Evolutionary conservation across 306 rosid genomes (phyloP).

Genomic region (Ochetophila trinervis): DNA sequence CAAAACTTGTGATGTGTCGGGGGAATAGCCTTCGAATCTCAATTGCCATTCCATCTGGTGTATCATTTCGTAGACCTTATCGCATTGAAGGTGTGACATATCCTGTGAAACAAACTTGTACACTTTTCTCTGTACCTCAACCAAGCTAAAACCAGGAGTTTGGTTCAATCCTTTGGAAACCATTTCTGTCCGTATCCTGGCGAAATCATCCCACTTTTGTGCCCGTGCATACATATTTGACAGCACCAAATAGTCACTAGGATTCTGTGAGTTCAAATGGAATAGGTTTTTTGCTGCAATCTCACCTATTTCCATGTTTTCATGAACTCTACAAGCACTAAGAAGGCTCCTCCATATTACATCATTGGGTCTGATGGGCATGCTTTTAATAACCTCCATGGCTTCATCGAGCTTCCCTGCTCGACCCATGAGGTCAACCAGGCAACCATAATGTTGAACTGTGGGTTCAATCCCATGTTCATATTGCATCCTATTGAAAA

Average conservation of each 20-base stretch:
- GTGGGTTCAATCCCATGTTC: conserved; percentile 64
- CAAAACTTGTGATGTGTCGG: conserved; percentile 72
- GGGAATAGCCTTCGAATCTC: conserved; percentile 73
- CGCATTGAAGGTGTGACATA: conserved; percentile 44
- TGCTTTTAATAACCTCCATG: conserved; percentile 50
- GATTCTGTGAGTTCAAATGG: conserved; percentile 39
- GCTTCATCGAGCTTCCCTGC: conserved; percentile 72
- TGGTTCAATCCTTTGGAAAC: conserved; percentile 43
- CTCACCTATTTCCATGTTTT: conserved; percentile 55
- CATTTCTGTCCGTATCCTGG: conserved; percentile 62
- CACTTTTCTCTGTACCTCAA: conserved; percentile 60
- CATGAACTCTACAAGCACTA: conserved; percentile 69
- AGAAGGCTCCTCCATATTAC: conserved; percentile 81
- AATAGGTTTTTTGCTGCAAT: conserved; percentile 53
- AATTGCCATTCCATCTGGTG: conserved; percentile 98
- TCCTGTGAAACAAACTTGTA: conserved; percentile 80
- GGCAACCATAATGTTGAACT: conserved; percentile 69
- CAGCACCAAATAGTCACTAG: conserved; percentile 64
- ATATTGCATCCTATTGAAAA: conserved; percentile 52
- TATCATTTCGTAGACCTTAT: conserved; percentile 54
- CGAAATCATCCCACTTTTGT: conserved; percentile 59
- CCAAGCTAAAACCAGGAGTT: conserved; percentile 66
- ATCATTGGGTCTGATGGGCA: conserved; percentile 58
- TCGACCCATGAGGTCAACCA: conserved; percentile 80
- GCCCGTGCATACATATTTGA: conserved; percentile 71